Percentiles rank a stretch among this genome's conserved stretches.
These are phyloP conservation scores for Pseudogymnoascus sp. DNA, from an alignment of 2,329 filamentous ascomycete genomes.

Conservation along the genomic window DNA sequence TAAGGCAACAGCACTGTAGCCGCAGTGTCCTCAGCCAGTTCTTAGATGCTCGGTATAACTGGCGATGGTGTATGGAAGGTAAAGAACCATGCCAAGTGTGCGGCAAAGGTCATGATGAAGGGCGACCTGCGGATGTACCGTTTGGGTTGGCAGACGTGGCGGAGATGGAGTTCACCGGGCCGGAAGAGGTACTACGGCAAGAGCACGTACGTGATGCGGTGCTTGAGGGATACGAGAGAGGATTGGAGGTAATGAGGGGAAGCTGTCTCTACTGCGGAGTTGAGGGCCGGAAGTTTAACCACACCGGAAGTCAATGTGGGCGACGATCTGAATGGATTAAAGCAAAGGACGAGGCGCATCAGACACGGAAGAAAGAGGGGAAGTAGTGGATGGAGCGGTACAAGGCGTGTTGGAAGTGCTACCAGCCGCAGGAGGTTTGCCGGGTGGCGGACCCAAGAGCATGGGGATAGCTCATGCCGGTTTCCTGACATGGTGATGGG, in stretches of 20 bases:
- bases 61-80: too few species aligned
- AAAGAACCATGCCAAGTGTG: too few species aligned
- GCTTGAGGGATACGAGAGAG: constrained; percentile 7
- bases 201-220: not conserved
- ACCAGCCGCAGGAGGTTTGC: not conserved
- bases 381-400: not conserved
- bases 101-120: too few species aligned
- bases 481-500: not conserved
- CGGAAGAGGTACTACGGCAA: too few species aligned
- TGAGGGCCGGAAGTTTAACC: constrained; percentile 3
- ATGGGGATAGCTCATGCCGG: not conserved
- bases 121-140: too few species aligned
- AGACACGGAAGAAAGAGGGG: not conserved
- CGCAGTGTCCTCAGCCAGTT: too few species aligned
- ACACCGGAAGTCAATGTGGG: not conserved
- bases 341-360: not conserved
- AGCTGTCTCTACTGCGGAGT: constrained; percentile 5
- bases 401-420: constrained; percentile 3
- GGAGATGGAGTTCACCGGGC: too few species aligned
- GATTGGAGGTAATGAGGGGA: constrained; percentile 4
- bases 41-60: too few species aligned
- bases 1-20: too few species aligned
- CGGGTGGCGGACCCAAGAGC: not conserved
- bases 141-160: too few species aligned
- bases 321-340: not conserved